Evolutionary conservation across 352 stramenopile species (phyloP).

Genomic region (Halophytophthora polymorphica): DNA sequence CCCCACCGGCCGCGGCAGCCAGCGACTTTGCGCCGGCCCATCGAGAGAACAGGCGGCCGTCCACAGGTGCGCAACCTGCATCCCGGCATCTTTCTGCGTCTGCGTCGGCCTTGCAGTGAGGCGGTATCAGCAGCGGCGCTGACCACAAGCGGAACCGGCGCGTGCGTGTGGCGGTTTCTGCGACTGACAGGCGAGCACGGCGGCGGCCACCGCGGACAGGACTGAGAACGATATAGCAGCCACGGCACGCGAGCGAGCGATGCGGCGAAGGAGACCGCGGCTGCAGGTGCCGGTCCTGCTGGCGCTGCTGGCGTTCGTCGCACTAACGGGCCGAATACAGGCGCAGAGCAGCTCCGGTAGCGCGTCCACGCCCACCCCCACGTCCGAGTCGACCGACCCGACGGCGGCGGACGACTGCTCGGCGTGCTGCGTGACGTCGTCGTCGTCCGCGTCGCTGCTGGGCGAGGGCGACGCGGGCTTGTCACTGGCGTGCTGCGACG

Average conservation of each 20-base stretch:
- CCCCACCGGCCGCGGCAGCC: no score
- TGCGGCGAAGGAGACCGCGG: constrained; percentile 33
- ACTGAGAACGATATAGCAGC: background rate
- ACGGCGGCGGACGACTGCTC: constrained; percentile 56
- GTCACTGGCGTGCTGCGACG: constrained; percentile 52
- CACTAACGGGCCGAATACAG: constrained; percentile 13
- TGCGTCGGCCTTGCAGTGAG: no score
- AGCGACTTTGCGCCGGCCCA: no score
- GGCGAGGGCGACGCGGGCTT: constrained; percentile 23
- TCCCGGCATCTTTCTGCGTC: no score
- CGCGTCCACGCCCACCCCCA: constrained; percentile 3
- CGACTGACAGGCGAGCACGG: no score
- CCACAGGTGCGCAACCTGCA: no score
- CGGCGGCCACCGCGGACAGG: background rate
- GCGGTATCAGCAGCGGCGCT: no score
- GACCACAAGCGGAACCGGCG: no score
- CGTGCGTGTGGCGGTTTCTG: no score
- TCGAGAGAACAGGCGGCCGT: no score
- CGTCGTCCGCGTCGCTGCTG: constrained; percentile 21
- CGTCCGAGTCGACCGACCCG: constrained; percentile 6
- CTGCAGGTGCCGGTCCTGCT: constrained; percentile 2
- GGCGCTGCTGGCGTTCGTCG: background rate
- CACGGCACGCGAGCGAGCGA: constrained; percentile 2
- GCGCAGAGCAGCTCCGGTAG: constrained; percentile 10
- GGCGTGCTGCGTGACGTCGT: constrained; percentile 39